Conservation (phyloP, 495 filamentous ascomycete species). For the Apodospora peruviana region DNA sequence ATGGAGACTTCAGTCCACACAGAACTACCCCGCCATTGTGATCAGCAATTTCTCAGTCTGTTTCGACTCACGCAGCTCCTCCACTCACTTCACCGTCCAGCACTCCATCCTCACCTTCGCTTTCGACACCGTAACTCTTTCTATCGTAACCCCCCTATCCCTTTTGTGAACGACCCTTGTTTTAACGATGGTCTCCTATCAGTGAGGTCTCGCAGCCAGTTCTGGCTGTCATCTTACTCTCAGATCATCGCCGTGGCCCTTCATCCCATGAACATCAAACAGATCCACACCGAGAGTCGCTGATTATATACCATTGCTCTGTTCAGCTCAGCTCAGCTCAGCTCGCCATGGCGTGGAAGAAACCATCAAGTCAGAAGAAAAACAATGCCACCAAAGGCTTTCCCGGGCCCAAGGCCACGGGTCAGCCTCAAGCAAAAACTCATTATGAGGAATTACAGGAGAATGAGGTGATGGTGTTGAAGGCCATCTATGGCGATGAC, state of each 20-base stretch:
- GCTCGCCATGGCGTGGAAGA: constrained; percentile 41
- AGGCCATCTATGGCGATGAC: constrained; percentile 90
- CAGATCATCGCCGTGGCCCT: constrained; percentile 1
- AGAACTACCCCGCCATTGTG: too few relatives aligned
- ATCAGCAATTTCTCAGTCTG: too few relatives aligned
- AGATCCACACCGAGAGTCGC: too few relatives aligned
- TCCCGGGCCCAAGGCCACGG: constrained; percentile 36
- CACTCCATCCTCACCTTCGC: too few relatives aligned
- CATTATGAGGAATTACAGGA: constrained; percentile 81
- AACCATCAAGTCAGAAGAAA: constrained; percentile 33
- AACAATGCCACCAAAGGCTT: constrained; percentile 30
- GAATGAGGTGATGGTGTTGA: constrained; percentile 80
- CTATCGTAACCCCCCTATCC: too few relatives aligned
- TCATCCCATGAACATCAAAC: too few relatives aligned
- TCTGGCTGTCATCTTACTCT: constrained; percentile 21
- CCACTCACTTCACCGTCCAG: too few relatives aligned
- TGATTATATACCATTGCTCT: too few relatives aligned
- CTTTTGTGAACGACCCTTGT: too few relatives aligned
- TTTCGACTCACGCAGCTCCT: too few relatives aligned
- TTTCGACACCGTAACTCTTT: too few relatives aligned
- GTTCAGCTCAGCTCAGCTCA: neutral
- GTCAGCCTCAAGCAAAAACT: constrained; percentile 34
- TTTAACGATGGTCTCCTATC: constrained; percentile 21
- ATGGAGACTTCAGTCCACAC: too few relatives aligned
- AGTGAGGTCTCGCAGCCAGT: constrained; percentile 23